Percentiles rank a stretch among this genome's conserved stretches.
Conservation (phyloP, 345 rosid species). For the Arabidopsis arenosa region DNA sequence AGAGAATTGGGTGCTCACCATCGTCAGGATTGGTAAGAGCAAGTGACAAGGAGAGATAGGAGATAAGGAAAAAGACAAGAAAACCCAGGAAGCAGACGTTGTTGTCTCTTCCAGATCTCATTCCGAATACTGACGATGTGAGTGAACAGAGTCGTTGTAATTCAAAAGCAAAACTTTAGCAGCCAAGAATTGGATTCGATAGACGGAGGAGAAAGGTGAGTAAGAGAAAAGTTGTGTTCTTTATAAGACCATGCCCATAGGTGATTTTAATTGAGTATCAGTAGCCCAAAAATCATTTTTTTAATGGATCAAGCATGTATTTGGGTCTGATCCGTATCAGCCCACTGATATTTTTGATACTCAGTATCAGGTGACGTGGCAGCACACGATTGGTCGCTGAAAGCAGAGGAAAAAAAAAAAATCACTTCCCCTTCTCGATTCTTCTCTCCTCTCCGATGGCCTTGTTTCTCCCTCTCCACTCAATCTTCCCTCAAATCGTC, state of each 20-base stretch:
- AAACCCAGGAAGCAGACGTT: not conserved
- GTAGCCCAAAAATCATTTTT: too few species aligned
- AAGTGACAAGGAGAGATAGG: not conserved
- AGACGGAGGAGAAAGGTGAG: not conserved
- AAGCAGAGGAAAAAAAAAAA: too few species aligned
- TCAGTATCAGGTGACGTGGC: too few species aligned
- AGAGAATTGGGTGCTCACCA: not conserved
- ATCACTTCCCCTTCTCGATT: too few species aligned
- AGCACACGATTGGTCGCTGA: too few species aligned
- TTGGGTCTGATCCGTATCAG: too few species aligned
- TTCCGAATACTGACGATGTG: not conserved
- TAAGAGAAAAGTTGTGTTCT: not conserved
- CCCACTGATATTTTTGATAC: too few species aligned
- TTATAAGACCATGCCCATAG: too few species aligned
- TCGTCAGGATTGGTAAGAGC: slow-evolving; percentile 10
- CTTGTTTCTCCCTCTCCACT: slow-evolving; percentile 67
- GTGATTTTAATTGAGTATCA: too few species aligned
- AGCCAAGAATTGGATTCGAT: not conserved
- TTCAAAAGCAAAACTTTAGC: slow-evolving; percentile 4
- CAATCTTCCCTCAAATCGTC: slow-evolving; percentile 85
- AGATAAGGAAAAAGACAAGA: not conserved
- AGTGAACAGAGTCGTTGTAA: not conserved
- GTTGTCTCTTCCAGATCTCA: not conserved
- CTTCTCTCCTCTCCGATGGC: slow-evolving; percentile 50
- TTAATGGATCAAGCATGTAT: too few species aligned